These are phyloP conservation scores for Collybia sp. DNA, from an alignment of 768 basidiomycete species.

Conservation along the genomic window DNA sequence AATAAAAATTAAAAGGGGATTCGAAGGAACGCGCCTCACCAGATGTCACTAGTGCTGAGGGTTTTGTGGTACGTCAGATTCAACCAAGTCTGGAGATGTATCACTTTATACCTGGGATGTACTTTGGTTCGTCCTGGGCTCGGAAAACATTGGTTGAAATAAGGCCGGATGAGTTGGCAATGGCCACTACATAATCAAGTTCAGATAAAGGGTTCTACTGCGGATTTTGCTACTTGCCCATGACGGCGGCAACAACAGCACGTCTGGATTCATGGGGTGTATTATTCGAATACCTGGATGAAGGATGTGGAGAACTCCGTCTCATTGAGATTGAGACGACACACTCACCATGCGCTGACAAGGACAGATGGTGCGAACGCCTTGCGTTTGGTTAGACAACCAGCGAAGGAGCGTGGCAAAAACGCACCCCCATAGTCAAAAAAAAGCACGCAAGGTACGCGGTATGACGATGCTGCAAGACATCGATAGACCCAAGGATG, in stretches of 20 bases:
- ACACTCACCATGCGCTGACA: conserved; percentile 32
- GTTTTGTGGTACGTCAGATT: neutral
- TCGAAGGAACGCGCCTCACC: conserved; percentile 19
- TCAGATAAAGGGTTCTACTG: neutral
- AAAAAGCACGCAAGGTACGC: conserved; percentile 56
- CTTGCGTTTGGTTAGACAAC: conserved; percentile 15
- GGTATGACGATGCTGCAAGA: conserved; percentile 29
- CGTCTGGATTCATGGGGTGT: conserved; percentile 43
- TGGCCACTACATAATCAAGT: conserved; percentile 26
- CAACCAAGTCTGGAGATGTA: neutral
- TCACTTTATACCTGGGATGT: conserved; percentile 31
- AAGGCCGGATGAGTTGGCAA: conserved; percentile 44
- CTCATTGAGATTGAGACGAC: neutral
- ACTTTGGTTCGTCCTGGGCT: conserved; percentile 44
- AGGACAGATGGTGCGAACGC: conserved; percentile 44
- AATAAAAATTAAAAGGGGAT: neutral
- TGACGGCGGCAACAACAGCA: conserved; percentile 46
- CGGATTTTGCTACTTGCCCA: conserved; percentile 26
- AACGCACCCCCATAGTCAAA: conserved; percentile 40
- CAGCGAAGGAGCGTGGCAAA: neutral
- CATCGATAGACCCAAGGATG: conserved; percentile 41
- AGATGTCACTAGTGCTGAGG: conserved; percentile 36
- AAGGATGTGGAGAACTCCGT: neutral
- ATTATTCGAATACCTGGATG: conserved; percentile 40
- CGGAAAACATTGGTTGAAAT: conserved; percentile 50